phyloP scores from a whole-genome alignment of 768 basidiomycete genomes.

The Mycena indigotica region DNA sequence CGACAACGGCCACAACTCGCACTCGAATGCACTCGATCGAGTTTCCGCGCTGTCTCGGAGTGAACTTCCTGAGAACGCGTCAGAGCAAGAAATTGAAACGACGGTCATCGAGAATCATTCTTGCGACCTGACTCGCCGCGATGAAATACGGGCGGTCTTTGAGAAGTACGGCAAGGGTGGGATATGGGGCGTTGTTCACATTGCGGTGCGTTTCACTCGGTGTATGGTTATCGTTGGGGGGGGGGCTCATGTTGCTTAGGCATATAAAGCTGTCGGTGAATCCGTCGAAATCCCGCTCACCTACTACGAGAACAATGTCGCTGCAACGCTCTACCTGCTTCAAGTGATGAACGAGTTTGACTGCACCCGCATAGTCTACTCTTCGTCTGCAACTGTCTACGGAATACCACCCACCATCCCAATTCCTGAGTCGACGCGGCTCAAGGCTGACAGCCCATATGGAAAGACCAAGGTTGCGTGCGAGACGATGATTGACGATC shows the following conservation, averaged over 20 bases:
- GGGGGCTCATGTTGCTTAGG: slow-evolving; percentile 52
- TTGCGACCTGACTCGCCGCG: slow-evolving; percentile 75
- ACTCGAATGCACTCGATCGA: slow-evolving; percentile 69
- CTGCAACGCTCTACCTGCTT: slow-evolving; percentile 82
- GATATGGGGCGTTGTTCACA: slow-evolving; percentile 95
- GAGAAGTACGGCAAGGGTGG: slow-evolving; percentile 83
- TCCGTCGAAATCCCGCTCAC: slow-evolving; percentile 89
- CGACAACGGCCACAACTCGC: slow-evolving; percentile 95
- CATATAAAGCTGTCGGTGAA: slow-evolving; percentile 97
- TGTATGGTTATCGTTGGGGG: slow-evolving; percentile 1
- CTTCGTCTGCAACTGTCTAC: slow-evolving; percentile 97
- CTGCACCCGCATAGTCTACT: slow-evolving; percentile 90
- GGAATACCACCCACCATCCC: slow-evolving; percentile 91
- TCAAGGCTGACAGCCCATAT: slow-evolving; percentile 90
- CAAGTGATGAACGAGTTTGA: slow-evolving; percentile 85
- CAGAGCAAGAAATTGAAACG: slow-evolving; percentile 69
- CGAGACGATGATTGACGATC: slow-evolving; percentile 86
- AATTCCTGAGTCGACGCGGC: slow-evolving; percentile 87
- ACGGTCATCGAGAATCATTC: slow-evolving; percentile 68
- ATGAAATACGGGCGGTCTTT: slow-evolving; percentile 77
- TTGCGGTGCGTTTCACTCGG: slow-evolving; percentile 66
- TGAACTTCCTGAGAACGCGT: slow-evolving; percentile 66
- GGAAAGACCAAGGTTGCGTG: slow-evolving; percentile 96
- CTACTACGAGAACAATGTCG: slow-evolving; percentile 94
- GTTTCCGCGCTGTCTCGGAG: slow-evolving; percentile 79